A percentile compares a stretch with the other conserved stretches of the same genome.
Conservation (phyloP, 2,329 filamentous ascomycete species). For the Trichoderma sp. region DNA sequence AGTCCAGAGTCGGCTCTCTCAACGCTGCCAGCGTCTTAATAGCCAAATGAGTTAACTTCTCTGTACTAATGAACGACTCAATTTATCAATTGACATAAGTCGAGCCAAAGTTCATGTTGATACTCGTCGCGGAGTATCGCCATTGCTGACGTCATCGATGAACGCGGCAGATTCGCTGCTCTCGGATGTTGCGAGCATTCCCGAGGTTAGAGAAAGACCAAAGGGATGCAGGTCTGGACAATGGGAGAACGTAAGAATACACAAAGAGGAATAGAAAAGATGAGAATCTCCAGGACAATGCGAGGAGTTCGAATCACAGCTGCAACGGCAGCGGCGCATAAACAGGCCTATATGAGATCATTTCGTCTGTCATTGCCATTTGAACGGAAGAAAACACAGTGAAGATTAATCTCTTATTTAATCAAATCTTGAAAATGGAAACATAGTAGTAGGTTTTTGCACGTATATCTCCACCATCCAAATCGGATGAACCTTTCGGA, state of each 20-base stretch:
- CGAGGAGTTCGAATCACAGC: not conserved
- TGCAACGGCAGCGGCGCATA: not conserved
- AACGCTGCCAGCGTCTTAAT: not conserved
- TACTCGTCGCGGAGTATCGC: not conserved
- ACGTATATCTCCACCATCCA: not conserved
- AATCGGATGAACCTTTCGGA: not conserved
- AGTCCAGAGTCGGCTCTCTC: not conserved
- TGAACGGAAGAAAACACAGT: not conserved
- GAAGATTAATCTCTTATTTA: not conserved
- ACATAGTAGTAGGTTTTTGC: not conserved
- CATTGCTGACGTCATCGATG: slow-evolving; percentile 3
- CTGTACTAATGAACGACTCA: not conserved
- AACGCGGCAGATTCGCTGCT: not conserved
- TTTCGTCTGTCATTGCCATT: not conserved
- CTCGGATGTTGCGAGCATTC: not conserved
- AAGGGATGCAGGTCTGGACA: not conserved
- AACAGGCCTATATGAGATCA: not conserved
- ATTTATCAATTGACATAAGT: not conserved
- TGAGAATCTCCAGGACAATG: too few species aligned
- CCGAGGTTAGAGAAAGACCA: not conserved
- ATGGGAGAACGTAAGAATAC: not conserved
- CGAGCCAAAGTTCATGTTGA: not conserved
- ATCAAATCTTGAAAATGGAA: not conserved
- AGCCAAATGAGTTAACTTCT: not conserved
- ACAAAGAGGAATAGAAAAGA: not conserved